phyloP scores from a whole-genome alignment of 495 filamentous ascomycete genomes.

The Sabuloglossum arenarium region DNA sequence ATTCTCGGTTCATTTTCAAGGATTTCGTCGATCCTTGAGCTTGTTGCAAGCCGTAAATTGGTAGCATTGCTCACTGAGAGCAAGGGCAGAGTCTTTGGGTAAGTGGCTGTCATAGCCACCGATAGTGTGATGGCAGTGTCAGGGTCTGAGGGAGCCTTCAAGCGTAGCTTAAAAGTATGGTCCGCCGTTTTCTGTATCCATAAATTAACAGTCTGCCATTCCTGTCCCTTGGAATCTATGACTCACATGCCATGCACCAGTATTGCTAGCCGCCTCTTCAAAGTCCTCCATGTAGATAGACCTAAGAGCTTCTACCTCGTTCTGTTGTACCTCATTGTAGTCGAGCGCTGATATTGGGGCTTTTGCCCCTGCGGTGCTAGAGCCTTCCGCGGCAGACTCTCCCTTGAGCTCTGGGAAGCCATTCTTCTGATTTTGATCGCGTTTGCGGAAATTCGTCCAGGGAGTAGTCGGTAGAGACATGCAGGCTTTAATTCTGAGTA shows the following conservation, averaged over 20 bases:
- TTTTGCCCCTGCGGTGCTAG: not conserved
- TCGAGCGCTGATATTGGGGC: conserved; percentile 13
- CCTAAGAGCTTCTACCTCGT: conserved; percentile 69
- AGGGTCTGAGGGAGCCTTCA: conserved; percentile 50
- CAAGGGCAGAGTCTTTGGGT: conserved; percentile 69
- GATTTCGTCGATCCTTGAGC: conserved; percentile 45
- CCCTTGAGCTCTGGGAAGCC: conserved; percentile 15
- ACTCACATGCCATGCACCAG: conserved; percentile 70
- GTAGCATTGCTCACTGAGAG: conserved; percentile 44
- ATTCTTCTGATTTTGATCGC: conserved; percentile 15
- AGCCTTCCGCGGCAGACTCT: conserved; percentile 5
- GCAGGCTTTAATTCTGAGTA: not conserved
- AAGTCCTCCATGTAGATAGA: conserved; percentile 92
- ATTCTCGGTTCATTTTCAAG: conserved; percentile 47
- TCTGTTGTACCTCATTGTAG: conserved; percentile 65
- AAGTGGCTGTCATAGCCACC: conserved; percentile 71
- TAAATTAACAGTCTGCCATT: not conserved
- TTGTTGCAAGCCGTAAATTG: conserved; percentile 39
- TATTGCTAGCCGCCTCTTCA: conserved; percentile 44
- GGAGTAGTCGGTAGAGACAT: conserved; percentile 15
- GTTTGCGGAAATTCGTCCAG: conserved; percentile 24
- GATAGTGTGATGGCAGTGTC: conserved; percentile 39
- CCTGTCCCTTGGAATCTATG: not conserved
- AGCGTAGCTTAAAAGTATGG: conserved; percentile 54
- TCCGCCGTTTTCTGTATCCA: conserved; percentile 22